Conservation (phyloP, 306 rosid genomes). For the Cucumis sativus region DNA sequence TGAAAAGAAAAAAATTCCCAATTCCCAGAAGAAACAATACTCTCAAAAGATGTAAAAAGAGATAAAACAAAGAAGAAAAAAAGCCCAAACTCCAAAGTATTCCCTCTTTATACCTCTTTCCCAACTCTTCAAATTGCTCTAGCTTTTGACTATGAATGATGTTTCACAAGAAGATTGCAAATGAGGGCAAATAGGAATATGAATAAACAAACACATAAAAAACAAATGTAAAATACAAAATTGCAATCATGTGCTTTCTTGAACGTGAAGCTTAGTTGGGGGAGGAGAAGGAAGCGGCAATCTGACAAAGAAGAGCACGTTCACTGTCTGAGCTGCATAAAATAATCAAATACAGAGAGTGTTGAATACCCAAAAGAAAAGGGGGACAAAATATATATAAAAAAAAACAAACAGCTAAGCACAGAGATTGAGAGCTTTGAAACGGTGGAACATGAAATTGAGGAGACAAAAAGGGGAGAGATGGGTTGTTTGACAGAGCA, state of each 20-base stretch:
- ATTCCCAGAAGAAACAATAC: constrained; percentile 54
- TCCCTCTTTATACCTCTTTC: constrained; percentile 21
- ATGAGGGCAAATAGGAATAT: constrained; percentile 17
- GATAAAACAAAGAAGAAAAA: not conserved
- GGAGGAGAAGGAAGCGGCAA: not conserved
- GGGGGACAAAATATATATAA: not conserved
- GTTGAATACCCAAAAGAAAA: not conserved
- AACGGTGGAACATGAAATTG: not conserved
- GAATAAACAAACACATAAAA: constrained; percentile 1
- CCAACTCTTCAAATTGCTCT: not conserved
- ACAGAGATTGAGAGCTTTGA: constrained; percentile 15
- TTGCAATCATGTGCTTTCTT: constrained; percentile 38
- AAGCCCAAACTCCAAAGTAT: constrained; percentile 60
- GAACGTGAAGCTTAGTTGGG: constrained; percentile 57
- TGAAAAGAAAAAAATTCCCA: constrained; percentile 10
- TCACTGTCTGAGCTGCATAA: constrained; percentile 26
- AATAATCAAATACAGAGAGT: constrained; percentile 42
- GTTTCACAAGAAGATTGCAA: constrained; percentile 14
- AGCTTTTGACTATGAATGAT: constrained; percentile 18
- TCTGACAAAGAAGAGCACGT: constrained; percentile 9
- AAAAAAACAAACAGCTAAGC: constrained; percentile 63
- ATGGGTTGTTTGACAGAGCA: constrained; percentile 2
- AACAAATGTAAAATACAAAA: not conserved
- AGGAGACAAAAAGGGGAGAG: not conserved
- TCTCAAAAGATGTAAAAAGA: constrained; percentile 63